These are phyloP conservation scores for Fabrea salina DNA, from an alignment of 169 alveolate genomes.

Conservation along the genomic window DNA sequence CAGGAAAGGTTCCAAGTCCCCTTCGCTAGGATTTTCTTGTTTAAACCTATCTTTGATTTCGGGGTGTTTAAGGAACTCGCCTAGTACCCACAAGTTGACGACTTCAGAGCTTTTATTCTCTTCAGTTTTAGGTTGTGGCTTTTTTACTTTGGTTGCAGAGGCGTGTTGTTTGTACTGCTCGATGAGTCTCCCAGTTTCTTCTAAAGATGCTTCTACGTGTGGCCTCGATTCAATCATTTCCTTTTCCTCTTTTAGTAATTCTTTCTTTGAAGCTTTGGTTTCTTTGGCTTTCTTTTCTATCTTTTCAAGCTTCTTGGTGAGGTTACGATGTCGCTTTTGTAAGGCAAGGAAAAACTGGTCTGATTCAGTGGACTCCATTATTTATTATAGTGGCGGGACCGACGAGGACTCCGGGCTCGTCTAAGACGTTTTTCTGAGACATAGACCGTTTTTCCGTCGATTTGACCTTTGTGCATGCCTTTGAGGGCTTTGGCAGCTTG, in stretches of 20 bases:
- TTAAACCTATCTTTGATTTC: neutral
- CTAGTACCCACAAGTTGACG: constrained; percentile 1
- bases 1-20: constrained; percentile 1
- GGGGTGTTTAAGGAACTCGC: constrained; percentile 2
- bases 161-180: neutral
- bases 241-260: neutral
- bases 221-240: neutral
- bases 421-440: too few species aligned
- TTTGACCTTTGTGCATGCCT: too few species aligned
- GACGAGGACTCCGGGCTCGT: too few species aligned
- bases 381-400: too few species aligned
- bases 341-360: neutral
- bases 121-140: neutral
- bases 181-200: neutral
- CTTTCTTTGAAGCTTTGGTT: neutral
- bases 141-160: neutral
- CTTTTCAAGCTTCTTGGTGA: constrained; percentile 19
- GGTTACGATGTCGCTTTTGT: constrained; percentile 2
- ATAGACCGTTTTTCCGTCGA: too few species aligned
- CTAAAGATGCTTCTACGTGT: neutral
- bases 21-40: constrained; percentile 1
- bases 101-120: neutral
- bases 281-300: neutral
- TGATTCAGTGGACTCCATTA: constrained; percentile 3
- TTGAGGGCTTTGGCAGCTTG: too few species aligned